A percentile compares a stretch with the other conserved stretches of the same genome.
Evolutionary conservation across 768 basidiomycete genomes (phyloP).

Genomic region (Leccinum imitatum): DNA sequence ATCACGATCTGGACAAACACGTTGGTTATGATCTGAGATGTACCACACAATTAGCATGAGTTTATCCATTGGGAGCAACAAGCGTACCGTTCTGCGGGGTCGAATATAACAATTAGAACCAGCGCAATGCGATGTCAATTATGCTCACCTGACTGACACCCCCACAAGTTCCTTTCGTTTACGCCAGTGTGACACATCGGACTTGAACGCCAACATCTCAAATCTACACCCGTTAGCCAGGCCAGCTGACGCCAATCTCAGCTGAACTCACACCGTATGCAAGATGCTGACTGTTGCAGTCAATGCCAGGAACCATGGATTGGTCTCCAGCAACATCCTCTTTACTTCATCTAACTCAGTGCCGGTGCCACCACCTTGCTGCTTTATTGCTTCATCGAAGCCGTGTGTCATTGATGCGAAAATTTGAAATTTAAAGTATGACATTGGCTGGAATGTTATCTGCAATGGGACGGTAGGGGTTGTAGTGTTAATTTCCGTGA

Average conservation of each 20-base stretch:
- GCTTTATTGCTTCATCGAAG: slow-evolving; percentile 83
- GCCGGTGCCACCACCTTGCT: slow-evolving; percentile 57
- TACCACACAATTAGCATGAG: slow-evolving; percentile 13
- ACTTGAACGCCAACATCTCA: slow-evolving; percentile 95
- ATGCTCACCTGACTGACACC: slow-evolving; percentile 80
- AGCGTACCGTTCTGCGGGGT: slow-evolving; percentile 52
- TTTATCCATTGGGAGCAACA: slow-evolving; percentile 10
- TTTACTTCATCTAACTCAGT: slow-evolving; percentile 94
- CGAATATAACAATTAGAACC: slow-evolving; percentile 20
- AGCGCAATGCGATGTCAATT: slow-evolving; percentile 6
- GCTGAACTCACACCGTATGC: slow-evolving; percentile 72
- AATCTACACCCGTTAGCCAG: slow-evolving; percentile 51
- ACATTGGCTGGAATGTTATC: slow-evolving; percentile 82
- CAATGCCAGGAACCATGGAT: slow-evolving; percentile 82
- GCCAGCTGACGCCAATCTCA: neutral
- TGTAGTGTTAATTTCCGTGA: slow-evolving; percentile 82
- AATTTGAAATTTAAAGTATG: slow-evolving; percentile 83
- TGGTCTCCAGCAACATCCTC: slow-evolving; percentile 86
- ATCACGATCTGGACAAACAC: slow-evolving; percentile 91
- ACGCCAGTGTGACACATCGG: slow-evolving; percentile 93
- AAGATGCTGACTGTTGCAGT: slow-evolving; percentile 84
- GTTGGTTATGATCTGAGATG: slow-evolving; percentile 75
- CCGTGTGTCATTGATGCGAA: slow-evolving; percentile 83
- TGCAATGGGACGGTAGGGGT: slow-evolving; percentile 76
- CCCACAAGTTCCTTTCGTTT: slow-evolving; percentile 94